These are phyloP conservation scores for Moesziomyces parantarcticus DNA, from an alignment of 1,284 basidiomycete genomes.

Conservation along the genomic window DNA sequence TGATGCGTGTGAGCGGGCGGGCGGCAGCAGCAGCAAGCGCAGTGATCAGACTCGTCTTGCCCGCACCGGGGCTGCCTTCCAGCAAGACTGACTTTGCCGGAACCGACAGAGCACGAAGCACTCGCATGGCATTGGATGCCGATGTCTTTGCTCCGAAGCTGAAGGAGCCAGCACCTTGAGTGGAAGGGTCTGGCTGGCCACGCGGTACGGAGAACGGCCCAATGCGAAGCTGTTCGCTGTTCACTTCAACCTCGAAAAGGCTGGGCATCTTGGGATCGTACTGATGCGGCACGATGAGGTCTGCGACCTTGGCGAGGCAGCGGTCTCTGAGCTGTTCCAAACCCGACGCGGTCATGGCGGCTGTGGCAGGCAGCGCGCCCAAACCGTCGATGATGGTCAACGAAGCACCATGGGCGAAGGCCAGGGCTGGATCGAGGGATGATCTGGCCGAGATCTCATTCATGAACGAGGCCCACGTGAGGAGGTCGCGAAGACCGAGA, in stretches of 20 bases:
- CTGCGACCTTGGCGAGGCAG: conserved; percentile 54
- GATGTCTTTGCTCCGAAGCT: conserved; percentile 90
- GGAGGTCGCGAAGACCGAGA: conserved; percentile 80
- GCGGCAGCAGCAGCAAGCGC: conserved; percentile 86
- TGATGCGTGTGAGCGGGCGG: conserved; percentile 90
- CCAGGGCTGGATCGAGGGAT: conserved; percentile 46
- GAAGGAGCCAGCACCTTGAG: conserved; percentile 71
- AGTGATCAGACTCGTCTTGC: conserved; percentile 93
- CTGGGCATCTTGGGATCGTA: conserved; percentile 62
- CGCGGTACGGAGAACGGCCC: conserved; percentile 80
- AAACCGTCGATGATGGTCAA: conserved; percentile 69
- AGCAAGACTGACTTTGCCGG: conserved; percentile 86
- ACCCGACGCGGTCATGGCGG: conserved; percentile 69
- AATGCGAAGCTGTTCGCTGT: conserved; percentile 72
- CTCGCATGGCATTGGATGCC: conserved; percentile 85
- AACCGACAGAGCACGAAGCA: conserved; percentile 89
- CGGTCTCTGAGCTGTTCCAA: conserved; percentile 79
- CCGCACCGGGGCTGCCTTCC: conserved; percentile 98
- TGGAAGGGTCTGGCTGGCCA: conserved; percentile 70
- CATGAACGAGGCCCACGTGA: conserved; percentile 91
- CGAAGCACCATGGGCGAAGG: conserved; percentile 69
- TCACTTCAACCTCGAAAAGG: conserved; percentile 68
- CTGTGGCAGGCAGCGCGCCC: conserved; percentile 64
- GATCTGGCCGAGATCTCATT: conserved; percentile 73
- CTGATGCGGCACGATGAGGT: conserved; percentile 67